phyloP scores from a whole-genome alignment of 345 rosid species.

The rapeseed (Brassica napus) region Da-Ae NC_063444.1:1887501-1888000 shows the following conservation, averaged over 20 bases:
- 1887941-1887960: constrained; percentile 77
- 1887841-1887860: constrained; percentile 84
- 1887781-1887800: constrained; percentile 97
- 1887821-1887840: constrained; percentile 90
- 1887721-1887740: background rate
- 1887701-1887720: constrained; percentile 9
- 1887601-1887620: constrained; percentile 93
- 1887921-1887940: background rate
- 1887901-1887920: background rate
- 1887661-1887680: constrained; percentile 80
- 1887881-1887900: background rate
- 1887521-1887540: background rate
- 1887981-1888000: constrained; percentile 90
- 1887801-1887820: constrained; percentile 97
- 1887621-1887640: constrained; percentile 93
- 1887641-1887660: constrained; percentile 81
- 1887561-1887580: constrained; percentile 90
- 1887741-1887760: background rate
- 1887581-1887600: constrained; percentile 95
- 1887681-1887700: constrained; percentile 95
- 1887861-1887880: constrained; percentile 35
- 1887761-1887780: constrained; percentile 62
- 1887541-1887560: constrained; percentile 1
- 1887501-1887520: constrained; percentile 10
- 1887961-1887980: constrained; percentile 97